Evolutionary conservation across 768 basidiomycete species (phyloP).

Genomic region (Lentinula aciculospora): DNA sequence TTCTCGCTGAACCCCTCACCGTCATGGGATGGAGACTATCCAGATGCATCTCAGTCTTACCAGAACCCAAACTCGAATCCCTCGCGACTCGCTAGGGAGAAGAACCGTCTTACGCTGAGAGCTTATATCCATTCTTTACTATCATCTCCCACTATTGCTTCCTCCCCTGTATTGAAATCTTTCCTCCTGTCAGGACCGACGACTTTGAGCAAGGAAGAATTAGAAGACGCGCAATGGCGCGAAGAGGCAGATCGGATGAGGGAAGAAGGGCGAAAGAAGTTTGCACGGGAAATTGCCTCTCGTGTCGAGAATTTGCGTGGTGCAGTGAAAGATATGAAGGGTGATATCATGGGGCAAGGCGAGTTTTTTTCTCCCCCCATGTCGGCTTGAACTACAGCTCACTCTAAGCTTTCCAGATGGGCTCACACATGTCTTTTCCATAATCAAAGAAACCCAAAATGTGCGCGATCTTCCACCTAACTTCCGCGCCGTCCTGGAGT

Average conservation of each 20-base stretch:
- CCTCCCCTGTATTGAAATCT: slow-evolving; percentile 78
- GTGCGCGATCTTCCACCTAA: slow-evolving; percentile 76
- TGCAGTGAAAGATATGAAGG: slow-evolving; percentile 83
- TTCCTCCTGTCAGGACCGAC: slow-evolving; percentile 82
- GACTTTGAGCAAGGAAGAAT: slow-evolving; percentile 60
- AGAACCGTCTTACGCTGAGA: slow-evolving; percentile 90
- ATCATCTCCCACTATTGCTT: slow-evolving; percentile 63
- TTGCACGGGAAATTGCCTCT: slow-evolving; percentile 80
- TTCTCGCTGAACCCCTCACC: slow-evolving; percentile 14
- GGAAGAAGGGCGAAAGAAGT: slow-evolving; percentile 82
- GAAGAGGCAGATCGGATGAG: slow-evolving; percentile 87
- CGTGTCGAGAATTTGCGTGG: slow-evolving; percentile 84
- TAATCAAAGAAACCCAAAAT: slow-evolving; percentile 75
- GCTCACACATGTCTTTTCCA: slow-evolving; percentile 80
- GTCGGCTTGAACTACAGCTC: slow-evolving; percentile 4
- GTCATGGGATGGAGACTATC: slow-evolving; percentile 11
- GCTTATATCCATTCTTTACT: slow-evolving; percentile 87
- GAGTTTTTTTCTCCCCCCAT: not conserved
- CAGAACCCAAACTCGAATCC: slow-evolving; percentile 13
- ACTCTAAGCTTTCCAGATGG: slow-evolving; percentile 53
- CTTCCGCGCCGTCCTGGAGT: slow-evolving; percentile 88
- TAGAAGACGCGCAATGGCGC: slow-evolving; percentile 69
- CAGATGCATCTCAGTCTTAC: slow-evolving; percentile 13
- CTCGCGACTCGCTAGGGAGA: slow-evolving; percentile 76
- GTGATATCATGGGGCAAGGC: slow-evolving; percentile 90